These are phyloP conservation scores for Artemisia tridentata DNA, from an alignment of 129 eudicot genomes.

Conservation along the genomic window DNA sequence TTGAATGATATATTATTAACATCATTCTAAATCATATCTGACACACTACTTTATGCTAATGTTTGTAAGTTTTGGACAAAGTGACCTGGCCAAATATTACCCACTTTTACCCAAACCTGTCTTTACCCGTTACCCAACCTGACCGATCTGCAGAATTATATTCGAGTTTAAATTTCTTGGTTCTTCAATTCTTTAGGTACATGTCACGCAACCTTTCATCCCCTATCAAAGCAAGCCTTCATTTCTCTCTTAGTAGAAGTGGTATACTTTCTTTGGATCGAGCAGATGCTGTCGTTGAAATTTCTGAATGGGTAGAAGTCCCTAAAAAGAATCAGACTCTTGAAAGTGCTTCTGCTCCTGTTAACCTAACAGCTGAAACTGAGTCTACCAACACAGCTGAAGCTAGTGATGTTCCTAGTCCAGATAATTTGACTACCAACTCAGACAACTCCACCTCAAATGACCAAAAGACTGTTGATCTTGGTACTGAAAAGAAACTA, in stretches of 20 bases:
- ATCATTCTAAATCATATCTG: too few relatives aligned
- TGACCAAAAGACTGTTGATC: slow-evolving; percentile 44
- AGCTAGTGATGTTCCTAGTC: slow-evolving; percentile 41
- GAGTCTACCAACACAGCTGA: slow-evolving; percentile 43
- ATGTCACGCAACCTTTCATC: slow-evolving; percentile 79
- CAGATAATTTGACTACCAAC: slow-evolving; percentile 38
- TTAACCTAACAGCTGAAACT: slow-evolving; percentile 54
- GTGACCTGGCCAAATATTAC: too few relatives aligned
- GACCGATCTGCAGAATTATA: too few relatives aligned
- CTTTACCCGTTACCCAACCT: too few relatives aligned
- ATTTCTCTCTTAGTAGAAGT: slow-evolving; percentile 92
- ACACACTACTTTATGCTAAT: too few relatives aligned
- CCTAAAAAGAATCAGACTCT: slow-evolving; percentile 78
- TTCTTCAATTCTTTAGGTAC: slow-evolving; percentile 50
- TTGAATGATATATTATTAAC: too few relatives aligned
- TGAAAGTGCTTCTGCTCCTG: slow-evolving; percentile 69
- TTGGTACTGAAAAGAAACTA: slow-evolving; percentile 86
- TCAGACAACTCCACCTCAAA: slow-evolving; percentile 40
- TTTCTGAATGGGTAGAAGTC: slow-evolving; percentile 97
- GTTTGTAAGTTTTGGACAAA: too few relatives aligned
- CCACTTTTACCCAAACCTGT: too few relatives aligned
- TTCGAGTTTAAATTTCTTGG: not conserved
- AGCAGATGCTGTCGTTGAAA: slow-evolving; percentile 94
- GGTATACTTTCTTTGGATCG: slow-evolving; percentile 80
- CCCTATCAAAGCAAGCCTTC: slow-evolving; percentile 90